A percentile compares a stretch with the other conserved stretches of the same genome.
Conservation (phyloP, 202 grass and related monocot genomes). For the Schoenoplectus triqueter region DNA sequence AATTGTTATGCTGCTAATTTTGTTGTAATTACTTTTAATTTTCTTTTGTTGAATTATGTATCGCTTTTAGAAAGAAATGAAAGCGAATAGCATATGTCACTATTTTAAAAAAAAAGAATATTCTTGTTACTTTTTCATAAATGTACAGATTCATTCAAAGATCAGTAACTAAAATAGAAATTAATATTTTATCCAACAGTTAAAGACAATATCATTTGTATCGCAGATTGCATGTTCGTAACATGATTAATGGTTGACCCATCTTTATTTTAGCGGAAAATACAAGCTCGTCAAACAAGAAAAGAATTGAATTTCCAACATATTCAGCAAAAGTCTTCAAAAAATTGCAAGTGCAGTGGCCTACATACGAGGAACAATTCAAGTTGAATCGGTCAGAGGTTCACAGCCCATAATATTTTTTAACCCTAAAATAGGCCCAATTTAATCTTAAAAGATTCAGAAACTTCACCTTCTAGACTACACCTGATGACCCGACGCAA, state of each 20-base stretch:
- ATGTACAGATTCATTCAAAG: not conserved
- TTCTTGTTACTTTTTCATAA: not conserved
- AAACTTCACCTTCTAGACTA: slow-evolving; percentile 8
- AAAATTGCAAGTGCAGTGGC: not conserved
- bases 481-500: not conserved
- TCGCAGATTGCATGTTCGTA: no score
- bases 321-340: not conserved
- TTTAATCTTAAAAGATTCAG: slow-evolving; percentile 4
- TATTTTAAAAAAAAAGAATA: no score
- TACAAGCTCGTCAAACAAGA: not conserved
- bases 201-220: no score
- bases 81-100: no score
- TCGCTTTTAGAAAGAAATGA: no score
- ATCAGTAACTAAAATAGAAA: no score
- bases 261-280: not conserved
- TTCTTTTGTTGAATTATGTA: no score
- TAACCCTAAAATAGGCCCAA: slow-evolving; percentile 4
- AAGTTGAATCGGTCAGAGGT: slow-evolving; percentile 29
- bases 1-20: no score
- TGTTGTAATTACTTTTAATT: no score
- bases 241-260: no score
- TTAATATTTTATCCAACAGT: no score
- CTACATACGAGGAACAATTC: not conserved
- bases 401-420: not conserved
- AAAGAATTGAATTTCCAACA: slow-evolving; percentile 1